phyloP scores from a whole-genome alignment of 768 basidiomycete species.

The Tulasnella calospora region DNA sequence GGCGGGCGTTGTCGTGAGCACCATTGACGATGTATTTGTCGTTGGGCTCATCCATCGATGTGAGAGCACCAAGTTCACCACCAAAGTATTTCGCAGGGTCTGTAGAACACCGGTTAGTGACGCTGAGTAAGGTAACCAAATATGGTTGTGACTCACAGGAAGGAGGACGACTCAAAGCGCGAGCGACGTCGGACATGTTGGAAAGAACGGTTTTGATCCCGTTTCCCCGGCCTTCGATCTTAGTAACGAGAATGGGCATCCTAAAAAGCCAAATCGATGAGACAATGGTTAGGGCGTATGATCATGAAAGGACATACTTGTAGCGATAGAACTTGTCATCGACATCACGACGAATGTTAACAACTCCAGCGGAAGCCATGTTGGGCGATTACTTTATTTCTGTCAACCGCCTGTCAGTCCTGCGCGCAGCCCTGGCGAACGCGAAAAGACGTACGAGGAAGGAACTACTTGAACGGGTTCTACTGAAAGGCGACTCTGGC shows the following conservation, averaged over 20 bases:
- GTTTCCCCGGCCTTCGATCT: conserved; percentile 98
- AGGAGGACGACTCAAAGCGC: conserved; percentile 89
- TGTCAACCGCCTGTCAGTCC: background rate
- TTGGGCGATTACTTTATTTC: conserved; percentile 46
- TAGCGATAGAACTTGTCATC: conserved; percentile 94
- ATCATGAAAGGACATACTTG: conserved; percentile 34
- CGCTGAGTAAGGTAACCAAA: background rate
- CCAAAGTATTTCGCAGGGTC: conserved; percentile 99
- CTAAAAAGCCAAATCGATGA: conserved; percentile 40
- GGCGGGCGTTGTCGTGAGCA: conserved; percentile 82
- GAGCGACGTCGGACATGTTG: conserved; percentile 97
- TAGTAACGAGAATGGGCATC: conserved; percentile 91
- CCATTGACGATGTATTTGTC: conserved; percentile 99
- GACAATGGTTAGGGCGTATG: background rate
- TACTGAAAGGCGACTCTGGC: conserved; percentile 11
- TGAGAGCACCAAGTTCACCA: conserved; percentile 96
- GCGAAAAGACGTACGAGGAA: background rate
- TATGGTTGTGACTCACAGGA: conserved; percentile 43
- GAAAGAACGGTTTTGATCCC: conserved; percentile 99
- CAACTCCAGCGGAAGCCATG: conserved; percentile 73
- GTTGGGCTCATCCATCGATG: conserved; percentile 91
- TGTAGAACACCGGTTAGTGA: conserved; percentile 27
- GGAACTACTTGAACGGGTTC: conserved; percentile 24
- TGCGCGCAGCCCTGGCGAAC: background rate
- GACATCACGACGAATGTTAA: conserved; percentile 93